phyloP scores from a whole-genome alignment of 2,329 filamentous ascomycete species.

The Cadophora luteo-olivacea region DNA sequence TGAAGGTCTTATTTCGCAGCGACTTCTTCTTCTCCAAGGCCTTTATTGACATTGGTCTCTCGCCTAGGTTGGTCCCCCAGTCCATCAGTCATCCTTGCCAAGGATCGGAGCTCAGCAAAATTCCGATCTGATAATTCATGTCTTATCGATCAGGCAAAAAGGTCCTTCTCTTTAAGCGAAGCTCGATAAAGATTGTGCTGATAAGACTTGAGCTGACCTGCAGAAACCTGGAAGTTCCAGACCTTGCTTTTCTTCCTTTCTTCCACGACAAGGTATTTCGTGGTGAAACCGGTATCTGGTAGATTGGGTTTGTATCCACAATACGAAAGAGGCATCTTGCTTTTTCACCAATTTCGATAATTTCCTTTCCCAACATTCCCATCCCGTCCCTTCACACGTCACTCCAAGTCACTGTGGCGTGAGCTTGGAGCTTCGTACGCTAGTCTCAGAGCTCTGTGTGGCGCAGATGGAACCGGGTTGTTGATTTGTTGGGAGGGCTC shows the following conservation, averaged over 20 bases:
- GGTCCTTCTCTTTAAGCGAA: not conserved
- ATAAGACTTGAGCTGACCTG: not conserved
- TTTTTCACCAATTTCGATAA: not conserved
- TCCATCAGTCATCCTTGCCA: not conserved
- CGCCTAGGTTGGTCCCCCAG: not conserved
- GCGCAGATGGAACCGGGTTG: slow-evolving; percentile 15
- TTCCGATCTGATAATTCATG: not conserved
- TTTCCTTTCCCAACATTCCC: not conserved
- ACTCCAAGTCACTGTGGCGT: slow-evolving; percentile 18
- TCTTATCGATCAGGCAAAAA: not conserved
- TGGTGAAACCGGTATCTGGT: slow-evolving; percentile 8
- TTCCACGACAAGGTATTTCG: not conserved
- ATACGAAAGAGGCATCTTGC: not conserved
- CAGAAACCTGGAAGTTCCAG: not conserved
- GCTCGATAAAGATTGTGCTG: not conserved
- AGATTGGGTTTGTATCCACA: not conserved
- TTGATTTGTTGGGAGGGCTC: slow-evolving; percentile 13
- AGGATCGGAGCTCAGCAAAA: not conserved
- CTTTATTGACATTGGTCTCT: not conserved
- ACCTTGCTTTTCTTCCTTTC: slow-evolving; percentile 8
- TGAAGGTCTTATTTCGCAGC: too few species aligned
- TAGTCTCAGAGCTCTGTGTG: slow-evolving; percentile 19
- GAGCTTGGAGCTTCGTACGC: slow-evolving; percentile 19
- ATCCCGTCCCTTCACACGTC: slow-evolving; percentile 11
- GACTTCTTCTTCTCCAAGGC: too few species aligned